Evolutionary conservation across 495 filamentous ascomycete genomes (phyloP).

Genomic region (Clavariopsis aquatica): DNA sequence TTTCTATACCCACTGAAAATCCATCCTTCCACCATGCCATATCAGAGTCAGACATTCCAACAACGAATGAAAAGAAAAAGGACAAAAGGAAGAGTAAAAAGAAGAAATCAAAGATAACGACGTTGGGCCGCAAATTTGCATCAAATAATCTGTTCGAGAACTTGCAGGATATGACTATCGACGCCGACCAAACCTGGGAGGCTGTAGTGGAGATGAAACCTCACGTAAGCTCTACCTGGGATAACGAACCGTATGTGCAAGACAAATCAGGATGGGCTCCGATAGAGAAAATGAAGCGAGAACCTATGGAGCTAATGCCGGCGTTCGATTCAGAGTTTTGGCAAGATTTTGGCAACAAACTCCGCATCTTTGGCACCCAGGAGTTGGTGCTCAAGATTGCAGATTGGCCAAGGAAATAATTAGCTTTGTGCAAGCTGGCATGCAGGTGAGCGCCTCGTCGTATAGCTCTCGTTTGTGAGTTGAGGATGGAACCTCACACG

Average conservation of each 20-base stretch:
- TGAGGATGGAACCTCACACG: no score
- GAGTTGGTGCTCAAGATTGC: constrained; percentile 50
- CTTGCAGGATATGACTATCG: neutral
- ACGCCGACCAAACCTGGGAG: neutral
- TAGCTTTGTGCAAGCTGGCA: no score
- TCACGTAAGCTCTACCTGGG: constrained; percentile 1
- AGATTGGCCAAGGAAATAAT: constrained; percentile 14
- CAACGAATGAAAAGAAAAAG: constrained; percentile 25
- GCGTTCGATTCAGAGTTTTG: constrained; percentile 60
- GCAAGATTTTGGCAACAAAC: constrained; percentile 61
- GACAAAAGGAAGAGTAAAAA: constrained; percentile 31
- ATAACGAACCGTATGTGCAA: constrained; percentile 1
- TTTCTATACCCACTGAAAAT: neutral
- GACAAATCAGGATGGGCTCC: neutral
- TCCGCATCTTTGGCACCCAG: constrained; percentile 65
- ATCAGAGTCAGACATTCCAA: no score
- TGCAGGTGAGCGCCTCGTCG: no score
- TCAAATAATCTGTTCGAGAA: constrained; percentile 22
- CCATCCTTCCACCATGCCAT: neutral
- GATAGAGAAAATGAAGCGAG: constrained; percentile 7
- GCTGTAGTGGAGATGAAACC: neutral
- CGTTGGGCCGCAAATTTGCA: constrained; percentile 21
- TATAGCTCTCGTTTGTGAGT: no score
- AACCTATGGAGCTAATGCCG: constrained; percentile 48
- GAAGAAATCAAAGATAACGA: constrained; percentile 14